Conservation (phyloP, 352 stramenopile genomes). For the Phytopythium boreale region DNA sequence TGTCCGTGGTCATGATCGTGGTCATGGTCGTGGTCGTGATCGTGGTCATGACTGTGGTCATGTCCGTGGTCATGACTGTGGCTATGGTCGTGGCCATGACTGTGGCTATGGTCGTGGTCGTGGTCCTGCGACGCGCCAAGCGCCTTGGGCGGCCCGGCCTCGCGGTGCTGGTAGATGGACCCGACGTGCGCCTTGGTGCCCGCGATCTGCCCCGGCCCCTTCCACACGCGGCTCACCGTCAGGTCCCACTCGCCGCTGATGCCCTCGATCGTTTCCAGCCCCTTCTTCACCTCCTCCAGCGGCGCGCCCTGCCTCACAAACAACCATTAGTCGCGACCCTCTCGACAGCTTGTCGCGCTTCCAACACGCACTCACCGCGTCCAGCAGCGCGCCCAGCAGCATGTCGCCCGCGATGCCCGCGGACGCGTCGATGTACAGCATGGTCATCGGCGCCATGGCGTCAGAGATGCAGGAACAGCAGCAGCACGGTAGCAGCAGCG, state of each 20-base stretch:
- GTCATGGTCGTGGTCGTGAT: constrained; percentile 11
- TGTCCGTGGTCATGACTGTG: constrained; percentile 18
- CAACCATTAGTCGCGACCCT: background rate
- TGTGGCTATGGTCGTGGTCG: constrained; percentile 8
- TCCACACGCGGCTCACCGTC: constrained; percentile 59
- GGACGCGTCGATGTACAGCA: constrained; percentile 90
- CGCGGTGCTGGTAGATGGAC: constrained; percentile 85
- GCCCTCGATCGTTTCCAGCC: constrained; percentile 49
- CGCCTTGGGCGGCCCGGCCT: constrained; percentile 27
- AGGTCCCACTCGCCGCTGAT: constrained; percentile 90
- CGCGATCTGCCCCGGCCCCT: constrained; percentile 87
- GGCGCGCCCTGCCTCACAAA: constrained; percentile 43
- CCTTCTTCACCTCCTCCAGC: constrained; percentile 50
- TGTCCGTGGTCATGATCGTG: constrained; percentile 11
- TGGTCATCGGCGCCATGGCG: constrained; percentile 11
- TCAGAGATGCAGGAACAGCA: background rate
- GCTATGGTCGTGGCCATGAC: constrained; percentile 6
- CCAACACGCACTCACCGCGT: constrained; percentile 52
- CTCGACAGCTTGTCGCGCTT: background rate
- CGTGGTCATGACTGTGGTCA: constrained; percentile 13
- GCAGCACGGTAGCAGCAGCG: background rate
- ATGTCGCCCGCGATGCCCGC: constrained; percentile 90
- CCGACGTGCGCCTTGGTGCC: constrained; percentile 86
- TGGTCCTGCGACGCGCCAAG: constrained; percentile 7
- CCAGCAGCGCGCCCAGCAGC: constrained; percentile 86